These are phyloP conservation scores for Globisporangium canariense DNA, from an alignment of 352 stramenopile genomes.

Conservation along the genomic window DNA sequence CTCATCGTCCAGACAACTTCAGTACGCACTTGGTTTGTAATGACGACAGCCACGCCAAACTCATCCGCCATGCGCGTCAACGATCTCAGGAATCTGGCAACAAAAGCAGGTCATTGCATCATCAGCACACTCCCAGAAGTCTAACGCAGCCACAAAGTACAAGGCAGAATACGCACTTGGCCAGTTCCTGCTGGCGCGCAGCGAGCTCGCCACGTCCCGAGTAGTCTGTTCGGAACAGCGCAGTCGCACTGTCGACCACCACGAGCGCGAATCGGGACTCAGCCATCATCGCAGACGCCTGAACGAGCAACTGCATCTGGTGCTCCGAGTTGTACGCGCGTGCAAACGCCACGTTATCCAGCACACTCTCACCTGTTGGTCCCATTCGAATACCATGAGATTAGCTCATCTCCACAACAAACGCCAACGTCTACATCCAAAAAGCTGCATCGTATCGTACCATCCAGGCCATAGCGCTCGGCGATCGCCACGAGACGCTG, in stretches of 20 bases:
- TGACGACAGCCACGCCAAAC: slow-evolving; percentile 97
- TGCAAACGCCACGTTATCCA: slow-evolving; percentile 99
- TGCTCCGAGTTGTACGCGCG: slow-evolving; percentile 99
- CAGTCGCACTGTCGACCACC: slow-evolving; percentile 98
- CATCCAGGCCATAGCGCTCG: slow-evolving; percentile 96
- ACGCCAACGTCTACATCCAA: neutral
- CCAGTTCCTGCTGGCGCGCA: slow-evolving; percentile 88
- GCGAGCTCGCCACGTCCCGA: slow-evolving; percentile 97
- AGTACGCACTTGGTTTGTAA: slow-evolving; percentile 76
- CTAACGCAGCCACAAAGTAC: neutral
- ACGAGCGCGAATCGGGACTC: slow-evolving; percentile 95
- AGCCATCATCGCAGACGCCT: slow-evolving; percentile 98
- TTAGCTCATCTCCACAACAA: neutral
- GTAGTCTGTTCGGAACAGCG: slow-evolving; percentile 99
- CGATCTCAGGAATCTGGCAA: slow-evolving; percentile 93
- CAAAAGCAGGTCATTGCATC: no score
- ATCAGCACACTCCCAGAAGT: slow-evolving; percentile 4
- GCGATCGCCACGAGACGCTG: slow-evolving; percentile 96
- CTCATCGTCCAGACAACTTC: neutral
- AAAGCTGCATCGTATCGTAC: slow-evolving; percentile 18
- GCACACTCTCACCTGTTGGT: slow-evolving; percentile 78
- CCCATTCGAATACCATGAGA: slow-evolving; percentile 3
- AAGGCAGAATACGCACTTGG: slow-evolving; percentile 45
- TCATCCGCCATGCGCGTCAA: slow-evolving; percentile 97
- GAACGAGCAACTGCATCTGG: slow-evolving; percentile 97